Percentiles rank a stretch among this genome's conserved stretches.
These are phyloP conservation scores for Aspergillus vadensis DNA, from an alignment of 2,329 filamentous ascomycete species.

Conservation along the genomic window DNA sequence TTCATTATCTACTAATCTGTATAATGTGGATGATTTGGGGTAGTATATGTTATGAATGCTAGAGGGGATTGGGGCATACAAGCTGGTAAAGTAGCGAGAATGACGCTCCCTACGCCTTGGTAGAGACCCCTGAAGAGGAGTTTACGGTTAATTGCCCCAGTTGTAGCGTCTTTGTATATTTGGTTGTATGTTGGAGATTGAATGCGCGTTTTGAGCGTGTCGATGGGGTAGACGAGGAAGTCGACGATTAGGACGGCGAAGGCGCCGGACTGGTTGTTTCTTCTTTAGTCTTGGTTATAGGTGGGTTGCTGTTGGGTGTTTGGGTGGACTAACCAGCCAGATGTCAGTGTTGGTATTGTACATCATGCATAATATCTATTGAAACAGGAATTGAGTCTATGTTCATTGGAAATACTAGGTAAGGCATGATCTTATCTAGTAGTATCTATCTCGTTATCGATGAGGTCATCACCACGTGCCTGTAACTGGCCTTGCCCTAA, in stretches of 20 bases:
- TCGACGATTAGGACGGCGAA: constrained; percentile 85
- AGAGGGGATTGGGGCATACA: constrained; percentile 53
- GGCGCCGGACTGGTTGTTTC: constrained; percentile 70
- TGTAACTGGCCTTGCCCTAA: background rate
- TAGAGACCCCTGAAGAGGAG: constrained; percentile 74
- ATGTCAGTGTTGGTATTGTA: constrained; percentile 56
- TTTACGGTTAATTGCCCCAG: constrained; percentile 56
- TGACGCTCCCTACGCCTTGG: constrained; percentile 81
- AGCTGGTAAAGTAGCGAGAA: constrained; percentile 85
- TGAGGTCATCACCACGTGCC: constrained; percentile 9
- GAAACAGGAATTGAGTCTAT: background rate
- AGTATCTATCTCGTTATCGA: background rate
- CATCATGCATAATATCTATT: background rate
- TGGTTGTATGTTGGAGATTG: constrained; percentile 75
- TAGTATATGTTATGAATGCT: background rate
- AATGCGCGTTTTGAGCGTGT: constrained; percentile 84
- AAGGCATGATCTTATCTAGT: no score
- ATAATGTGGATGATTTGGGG: background rate
- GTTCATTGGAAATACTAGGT: background rate
- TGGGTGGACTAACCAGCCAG: constrained; percentile 48
- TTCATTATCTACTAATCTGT: no score
- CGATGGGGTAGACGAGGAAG: constrained; percentile 80
- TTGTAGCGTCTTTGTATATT: constrained; percentile 62
- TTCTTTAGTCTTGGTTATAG: no score
- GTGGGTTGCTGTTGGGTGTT: no score